A percentile compares a stretch with the other conserved stretches of the same genome.
These are phyloP conservation scores for Xerocomellus chrysenteron DNA, from an alignment of 768 basidiomycete species.

Conservation along the genomic window DNA sequence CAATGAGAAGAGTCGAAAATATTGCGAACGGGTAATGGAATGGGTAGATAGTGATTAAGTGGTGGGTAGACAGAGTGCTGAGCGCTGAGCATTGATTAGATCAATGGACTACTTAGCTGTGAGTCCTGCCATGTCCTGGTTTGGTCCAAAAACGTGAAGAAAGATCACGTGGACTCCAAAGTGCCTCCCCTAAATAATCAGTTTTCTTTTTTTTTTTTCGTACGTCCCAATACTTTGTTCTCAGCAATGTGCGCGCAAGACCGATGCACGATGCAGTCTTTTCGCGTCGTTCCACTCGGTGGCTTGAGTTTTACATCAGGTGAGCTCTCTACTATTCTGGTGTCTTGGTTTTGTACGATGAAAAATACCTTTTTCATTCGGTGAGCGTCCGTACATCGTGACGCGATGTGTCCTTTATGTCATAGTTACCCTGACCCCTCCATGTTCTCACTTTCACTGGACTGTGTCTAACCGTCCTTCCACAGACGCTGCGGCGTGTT, in stretches of 20 bases:
- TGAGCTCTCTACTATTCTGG: not conserved
- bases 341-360: constrained; percentile 43
- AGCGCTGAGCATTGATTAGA: no score
- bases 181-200: constrained; percentile 13
- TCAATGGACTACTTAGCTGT: no score
- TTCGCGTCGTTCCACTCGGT: not conserved
- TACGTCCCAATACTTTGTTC: not conserved
- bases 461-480: constrained; percentile 7
- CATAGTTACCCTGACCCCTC: constrained; percentile 91
- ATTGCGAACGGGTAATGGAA: no score
- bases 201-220: not conserved
- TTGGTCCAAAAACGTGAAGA: not conserved
- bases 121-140: no score
- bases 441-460: constrained; percentile 5
- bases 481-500: not conserved
- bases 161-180: not conserved
- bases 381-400: constrained; percentile 50
- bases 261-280: not conserved
- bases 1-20: no score
- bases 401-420: constrained; percentile 64
- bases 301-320: not conserved
- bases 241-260: not conserved
- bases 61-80: no score
- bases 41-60: no score
- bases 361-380: constrained; percentile 41